Conservation (phyloP, 305 asterid species). For the Solanum hybrid region DNA sequence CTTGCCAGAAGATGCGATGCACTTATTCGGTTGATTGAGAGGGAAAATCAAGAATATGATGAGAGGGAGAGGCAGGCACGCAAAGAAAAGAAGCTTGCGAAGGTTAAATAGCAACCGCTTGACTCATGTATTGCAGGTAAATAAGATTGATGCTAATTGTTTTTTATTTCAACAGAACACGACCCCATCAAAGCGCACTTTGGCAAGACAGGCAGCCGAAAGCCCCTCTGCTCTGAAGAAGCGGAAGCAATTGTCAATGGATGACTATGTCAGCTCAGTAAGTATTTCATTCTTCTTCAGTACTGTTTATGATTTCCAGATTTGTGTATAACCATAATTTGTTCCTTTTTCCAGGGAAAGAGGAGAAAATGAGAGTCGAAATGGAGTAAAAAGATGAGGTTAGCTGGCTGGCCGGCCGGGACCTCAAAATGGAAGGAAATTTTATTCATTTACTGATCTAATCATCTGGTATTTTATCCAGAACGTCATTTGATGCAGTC, state of each 20-base stretch:
- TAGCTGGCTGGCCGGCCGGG: background rate
- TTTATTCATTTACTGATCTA: background rate
- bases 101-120: constrained; percentile 31
- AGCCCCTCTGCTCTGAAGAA: constrained; percentile 73
- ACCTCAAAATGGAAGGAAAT: background rate
- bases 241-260: constrained; percentile 71
- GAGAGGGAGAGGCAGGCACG: constrained; percentile 99
- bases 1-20: constrained; percentile 99
- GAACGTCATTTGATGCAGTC: background rate
- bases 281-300: constrained; percentile 4
- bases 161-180: constrained; percentile 19
- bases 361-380: constrained; percentile 46
- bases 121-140: background rate
- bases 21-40: constrained; percentile 84
- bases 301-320: background rate
- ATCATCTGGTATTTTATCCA: background rate
- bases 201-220: constrained; percentile 66
- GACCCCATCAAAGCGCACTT: constrained; percentile 73
- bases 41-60: constrained; percentile 91
- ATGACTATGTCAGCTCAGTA: constrained; percentile 74
- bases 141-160: background rate
- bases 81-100: constrained; percentile 87
- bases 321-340: background rate
- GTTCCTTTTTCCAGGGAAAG: constrained; percentile 51
- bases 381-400: background rate